Evolutionary conservation across 2,329 filamentous ascomycete genomes (phyloP).

Genomic region (Nothopassalora personata): DNA sequence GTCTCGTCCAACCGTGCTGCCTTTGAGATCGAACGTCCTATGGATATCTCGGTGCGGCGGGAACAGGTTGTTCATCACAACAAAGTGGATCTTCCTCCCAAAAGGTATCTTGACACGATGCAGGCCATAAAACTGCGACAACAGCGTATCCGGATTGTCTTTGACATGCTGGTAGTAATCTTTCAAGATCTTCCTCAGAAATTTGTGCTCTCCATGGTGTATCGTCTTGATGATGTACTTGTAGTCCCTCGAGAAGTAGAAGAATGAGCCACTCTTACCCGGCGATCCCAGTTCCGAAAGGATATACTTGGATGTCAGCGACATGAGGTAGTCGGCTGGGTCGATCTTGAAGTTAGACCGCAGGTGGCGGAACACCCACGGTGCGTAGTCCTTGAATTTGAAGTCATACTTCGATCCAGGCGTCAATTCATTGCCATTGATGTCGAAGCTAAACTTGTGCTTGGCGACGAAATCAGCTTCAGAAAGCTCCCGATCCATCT

Average conservation of each 20-base stretch:
- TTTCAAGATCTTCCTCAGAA: conserved; percentile 73
- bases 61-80: conserved; percentile 99
- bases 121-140: conserved; percentile 95
- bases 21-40: conserved; percentile 93
- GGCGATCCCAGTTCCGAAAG: conserved; percentile 94
- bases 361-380: conserved; percentile 95
- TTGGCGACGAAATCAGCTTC: conserved; percentile 88
- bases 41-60: conserved; percentile 96
- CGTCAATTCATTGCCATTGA: conserved; percentile 94
- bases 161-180: conserved; percentile 93
- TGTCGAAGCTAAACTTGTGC: conserved; percentile 98
- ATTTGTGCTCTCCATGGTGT: conserved; percentile 89
- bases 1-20: conserved; percentile 88
- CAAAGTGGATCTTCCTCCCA: conserved; percentile 96
- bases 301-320: conserved; percentile 96
- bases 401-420: conserved; percentile 99
- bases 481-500: conserved; percentile 84
- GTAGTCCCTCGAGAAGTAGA: conserved; percentile 98
- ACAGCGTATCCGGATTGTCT: conserved; percentile 89
- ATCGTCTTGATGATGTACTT: conserved; percentile 99
- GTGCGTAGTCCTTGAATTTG: conserved; percentile 99
- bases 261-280: conserved; percentile 97
- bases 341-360: conserved; percentile 84
- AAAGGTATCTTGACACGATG: conserved; percentile 98
- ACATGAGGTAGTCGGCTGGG: conserved; percentile 97